Evolutionary conservation across 2,329 filamentous ascomycete genomes (phyloP).

Genomic region (Epichloe uncinata): DNA sequence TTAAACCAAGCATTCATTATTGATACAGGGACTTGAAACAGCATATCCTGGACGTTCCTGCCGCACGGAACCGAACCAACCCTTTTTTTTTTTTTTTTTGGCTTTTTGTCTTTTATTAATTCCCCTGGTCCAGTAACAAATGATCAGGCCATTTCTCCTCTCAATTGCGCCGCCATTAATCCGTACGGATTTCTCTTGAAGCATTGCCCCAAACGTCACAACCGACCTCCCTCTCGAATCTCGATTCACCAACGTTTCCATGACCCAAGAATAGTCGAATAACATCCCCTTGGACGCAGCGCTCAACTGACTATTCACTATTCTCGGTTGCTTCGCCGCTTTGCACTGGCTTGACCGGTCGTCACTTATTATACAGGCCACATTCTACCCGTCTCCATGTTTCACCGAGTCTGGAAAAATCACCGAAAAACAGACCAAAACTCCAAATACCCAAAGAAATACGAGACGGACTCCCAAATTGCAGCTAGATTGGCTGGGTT

Average conservation of each 20-base stretch:
- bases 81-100: too few species aligned
- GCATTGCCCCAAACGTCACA: background rate
- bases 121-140: background rate
- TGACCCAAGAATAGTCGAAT: background rate
- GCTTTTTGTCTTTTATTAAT: background rate
- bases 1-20: constrained; percentile 8
- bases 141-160: background rate
- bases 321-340: background rate
- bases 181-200: background rate
- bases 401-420: constrained; percentile 22
- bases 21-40: constrained; percentile 10
- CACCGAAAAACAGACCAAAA: constrained; percentile 14
- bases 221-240: background rate
- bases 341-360: background rate
- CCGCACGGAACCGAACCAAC: constrained; percentile 2
- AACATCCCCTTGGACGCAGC: background rate
- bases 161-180: background rate
- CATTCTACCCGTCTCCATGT: constrained; percentile 20
- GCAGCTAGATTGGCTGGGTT: background rate
- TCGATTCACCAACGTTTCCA: background rate
- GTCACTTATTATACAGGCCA: background rate
- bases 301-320: background rate
- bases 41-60: constrained; percentile 2
- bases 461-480: constrained; percentile 3
- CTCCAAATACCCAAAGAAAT: constrained; percentile 4